Conservation (phyloP, 371 early-diverging fungal species). For the Cokeromyces recurvatus region DNA sequence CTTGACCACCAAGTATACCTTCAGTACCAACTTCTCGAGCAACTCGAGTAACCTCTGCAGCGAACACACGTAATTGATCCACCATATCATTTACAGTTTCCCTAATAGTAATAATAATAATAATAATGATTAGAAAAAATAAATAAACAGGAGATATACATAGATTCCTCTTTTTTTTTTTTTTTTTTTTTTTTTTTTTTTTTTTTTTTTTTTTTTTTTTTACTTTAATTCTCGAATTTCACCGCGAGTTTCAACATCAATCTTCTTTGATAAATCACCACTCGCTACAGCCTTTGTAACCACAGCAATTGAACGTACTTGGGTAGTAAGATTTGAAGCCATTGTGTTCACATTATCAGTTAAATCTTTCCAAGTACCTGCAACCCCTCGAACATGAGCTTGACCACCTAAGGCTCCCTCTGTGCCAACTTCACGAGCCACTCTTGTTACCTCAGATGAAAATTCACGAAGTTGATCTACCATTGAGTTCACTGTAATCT, state of each 20-base stretch:
- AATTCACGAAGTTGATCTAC: constrained; percentile 37
- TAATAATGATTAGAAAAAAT: too few species aligned
- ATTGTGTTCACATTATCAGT: constrained; percentile 43
- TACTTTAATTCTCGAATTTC: constrained; percentile 30
- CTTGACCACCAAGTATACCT: constrained; percentile 25
- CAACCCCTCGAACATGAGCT: constrained; percentile 36
- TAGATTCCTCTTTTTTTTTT: too few species aligned
- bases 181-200: too few species aligned
- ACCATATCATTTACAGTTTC: constrained; percentile 26
- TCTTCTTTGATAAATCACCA: constrained; percentile 32
- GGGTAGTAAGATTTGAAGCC: constrained; percentile 52
- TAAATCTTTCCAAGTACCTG: constrained; percentile 43
- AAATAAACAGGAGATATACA: too few species aligned
- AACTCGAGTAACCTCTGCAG: constrained; percentile 24
- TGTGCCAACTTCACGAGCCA: constrained; percentile 35
- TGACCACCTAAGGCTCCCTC: constrained; percentile 50
- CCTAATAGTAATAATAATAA: neutral
- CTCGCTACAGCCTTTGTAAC: constrained; percentile 26
- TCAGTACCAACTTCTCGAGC: constrained; percentile 25
- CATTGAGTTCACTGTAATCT: constrained; percentile 31
- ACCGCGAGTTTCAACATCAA: constrained; percentile 28
- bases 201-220: too few species aligned
- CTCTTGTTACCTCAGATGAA: constrained; percentile 46
- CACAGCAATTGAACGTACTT: constrained; percentile 46
- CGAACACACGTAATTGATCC: constrained; percentile 24